These are phyloP conservation scores for Saturnispora zaruensis DNA, from an alignment of 805 yeast genomes.

Conservation along the genomic window DNA sequence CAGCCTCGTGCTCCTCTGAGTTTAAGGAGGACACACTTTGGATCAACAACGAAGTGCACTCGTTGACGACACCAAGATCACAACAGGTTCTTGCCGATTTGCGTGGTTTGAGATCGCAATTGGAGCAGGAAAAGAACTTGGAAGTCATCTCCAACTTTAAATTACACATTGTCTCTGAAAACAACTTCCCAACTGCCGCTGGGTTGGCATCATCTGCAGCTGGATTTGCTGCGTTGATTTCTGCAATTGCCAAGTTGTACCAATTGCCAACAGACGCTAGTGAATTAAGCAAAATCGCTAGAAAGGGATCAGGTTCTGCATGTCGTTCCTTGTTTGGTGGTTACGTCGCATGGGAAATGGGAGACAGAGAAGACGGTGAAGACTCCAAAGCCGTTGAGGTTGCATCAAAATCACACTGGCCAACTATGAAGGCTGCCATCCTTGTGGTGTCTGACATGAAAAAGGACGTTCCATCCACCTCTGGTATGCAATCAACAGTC, in stretches of 20 bases:
- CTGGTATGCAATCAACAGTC: slow-evolving; percentile 96
- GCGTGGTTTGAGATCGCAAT: slow-evolving; percentile 51
- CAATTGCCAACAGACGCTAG: slow-evolving; percentile 77
- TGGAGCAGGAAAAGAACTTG: slow-evolving; percentile 51
- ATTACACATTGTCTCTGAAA: slow-evolving; percentile 80
- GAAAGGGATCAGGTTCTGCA: slow-evolving; percentile 98
- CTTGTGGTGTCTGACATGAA: slow-evolving; percentile 88
- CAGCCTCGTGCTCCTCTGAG: slow-evolving; percentile 60
- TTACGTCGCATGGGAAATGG: slow-evolving; percentile 99
- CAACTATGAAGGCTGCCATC: slow-evolving; percentile 83
- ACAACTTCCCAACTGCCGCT: slow-evolving; percentile 98
- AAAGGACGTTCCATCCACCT: slow-evolving; percentile 90
- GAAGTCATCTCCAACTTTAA: slow-evolving; percentile 58
- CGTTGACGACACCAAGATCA: slow-evolving; percentile 53
- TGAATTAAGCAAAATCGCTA: slow-evolving; percentile 85
- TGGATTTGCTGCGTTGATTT: slow-evolving; percentile 93
- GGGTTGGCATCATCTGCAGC: slow-evolving; percentile 98
- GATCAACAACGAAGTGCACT: slow-evolving; percentile 79
- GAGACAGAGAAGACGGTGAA: slow-evolving; percentile 59
- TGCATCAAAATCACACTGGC: slow-evolving; percentile 83
- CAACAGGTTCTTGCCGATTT: slow-evolving; percentile 71
- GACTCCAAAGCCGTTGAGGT: slow-evolving; percentile 93
- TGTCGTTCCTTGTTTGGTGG: slow-evolving; percentile 97
- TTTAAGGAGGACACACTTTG: slow-evolving; percentile 63
- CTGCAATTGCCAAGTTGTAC: slow-evolving; percentile 79